A percentile compares a stretch with the other conserved stretches of the same genome.
These are phyloP conservation scores for Neopestalotiopsis clavispora DNA, from an alignment of 2,329 filamentous ascomycete species.

Conservation along the genomic window DNA sequence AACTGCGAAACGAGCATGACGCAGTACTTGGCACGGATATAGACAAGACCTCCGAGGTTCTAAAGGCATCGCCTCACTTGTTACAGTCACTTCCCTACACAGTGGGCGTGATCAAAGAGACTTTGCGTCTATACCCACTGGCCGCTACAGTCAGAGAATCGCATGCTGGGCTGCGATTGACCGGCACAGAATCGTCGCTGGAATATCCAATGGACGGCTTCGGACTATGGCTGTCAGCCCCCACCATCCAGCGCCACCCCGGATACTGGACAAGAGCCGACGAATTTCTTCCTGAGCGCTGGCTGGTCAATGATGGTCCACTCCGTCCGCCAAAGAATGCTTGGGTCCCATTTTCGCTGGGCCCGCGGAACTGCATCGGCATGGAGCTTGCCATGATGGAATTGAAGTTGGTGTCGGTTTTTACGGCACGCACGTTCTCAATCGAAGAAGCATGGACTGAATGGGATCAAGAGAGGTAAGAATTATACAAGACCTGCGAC, in stretches of 20 bases:
- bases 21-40: background rate
- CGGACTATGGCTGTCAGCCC: background rate
- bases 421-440: background rate
- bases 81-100: slow-evolving; percentile 1
- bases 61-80: background rate
- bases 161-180: background rate
- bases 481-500: background rate
- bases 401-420: background rate
- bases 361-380: slow-evolving; percentile 6
- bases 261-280: background rate
- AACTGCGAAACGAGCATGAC: slow-evolving; percentile 2
- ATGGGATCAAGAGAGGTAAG: background rate
- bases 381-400: slow-evolving; percentile 11
- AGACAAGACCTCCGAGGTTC: background rate
- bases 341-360: background rate
- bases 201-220: background rate
- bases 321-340: background rate
- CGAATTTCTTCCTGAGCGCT: slow-evolving; percentile 2
- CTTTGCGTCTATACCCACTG: background rate
- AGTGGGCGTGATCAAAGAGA: slow-evolving; percentile 7
- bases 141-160: background rate
- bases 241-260: background rate
- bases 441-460: background rate
- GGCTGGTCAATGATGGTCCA: background rate
- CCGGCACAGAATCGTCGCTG: background rate